A percentile compares a stretch with the other conserved stretches of the same genome.
Evolutionary conservation across 805 yeast genomes (phyloP).

Genomic region (Candida insectalens): DNA sequence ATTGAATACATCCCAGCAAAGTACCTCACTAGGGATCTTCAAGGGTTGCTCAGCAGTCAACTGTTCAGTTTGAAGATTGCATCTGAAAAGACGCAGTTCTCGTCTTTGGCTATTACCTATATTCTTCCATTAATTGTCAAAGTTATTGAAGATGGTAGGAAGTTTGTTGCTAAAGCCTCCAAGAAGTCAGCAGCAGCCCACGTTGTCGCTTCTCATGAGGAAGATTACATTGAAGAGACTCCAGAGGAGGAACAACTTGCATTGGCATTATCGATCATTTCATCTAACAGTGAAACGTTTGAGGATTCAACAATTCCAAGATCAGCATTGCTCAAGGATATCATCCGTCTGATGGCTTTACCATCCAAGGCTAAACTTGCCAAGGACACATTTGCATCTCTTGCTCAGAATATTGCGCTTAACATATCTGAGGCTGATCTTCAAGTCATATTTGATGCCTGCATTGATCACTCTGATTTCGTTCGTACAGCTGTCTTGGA

Average conservation of each 20-base stretch:
- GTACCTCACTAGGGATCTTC: conserved; percentile 40
- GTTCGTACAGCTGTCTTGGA: conserved; percentile 78
- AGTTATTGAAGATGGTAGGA: conserved; percentile 59
- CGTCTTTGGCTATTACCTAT: conserved; percentile 59
- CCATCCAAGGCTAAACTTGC: conserved; percentile 75
- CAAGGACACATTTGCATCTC: conserved; percentile 70
- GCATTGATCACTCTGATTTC: conserved; percentile 54
- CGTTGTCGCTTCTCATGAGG: conserved; percentile 26
- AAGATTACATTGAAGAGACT: conserved; percentile 73
- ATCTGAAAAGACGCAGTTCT: conserved; percentile 64
- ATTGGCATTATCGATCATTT: conserved; percentile 66
- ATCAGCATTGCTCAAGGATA: conserved; percentile 44
- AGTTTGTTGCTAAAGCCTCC: conserved; percentile 41
- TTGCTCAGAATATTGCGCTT: conserved; percentile 69
- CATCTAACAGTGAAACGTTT: conserved; percentile 60
- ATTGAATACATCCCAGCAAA: conserved; percentile 36
- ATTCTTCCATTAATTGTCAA: conserved; percentile 64
- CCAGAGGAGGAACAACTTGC: conserved; percentile 82
- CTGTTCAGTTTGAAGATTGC: conserved; percentile 68
- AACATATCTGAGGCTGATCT: conserved; percentile 51
- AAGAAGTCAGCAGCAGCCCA: conserved; percentile 33
- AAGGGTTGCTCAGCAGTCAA: conserved; percentile 50
- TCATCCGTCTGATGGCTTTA: conserved; percentile 58
- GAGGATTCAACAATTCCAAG: conserved; percentile 64
- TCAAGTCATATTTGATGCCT: conserved; percentile 41